Percentiles rank a stretch among this genome's conserved stretches.
Evolutionary conservation across 106 monocot species (phyloP).

Genomic region (Dioscorea zingiberensis): DNA sequence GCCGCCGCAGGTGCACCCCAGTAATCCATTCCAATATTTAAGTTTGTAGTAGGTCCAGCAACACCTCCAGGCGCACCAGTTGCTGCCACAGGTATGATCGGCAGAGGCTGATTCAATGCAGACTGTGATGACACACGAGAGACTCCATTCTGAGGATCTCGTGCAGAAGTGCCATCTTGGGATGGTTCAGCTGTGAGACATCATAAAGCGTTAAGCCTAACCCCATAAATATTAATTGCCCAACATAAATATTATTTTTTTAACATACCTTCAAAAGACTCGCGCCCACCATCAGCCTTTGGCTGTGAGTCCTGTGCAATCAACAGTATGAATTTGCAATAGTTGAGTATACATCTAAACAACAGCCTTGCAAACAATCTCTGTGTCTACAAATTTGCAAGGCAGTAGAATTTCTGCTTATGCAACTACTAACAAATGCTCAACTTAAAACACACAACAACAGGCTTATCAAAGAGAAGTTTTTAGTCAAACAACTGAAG

Average conservation of each 20-base stretch:
- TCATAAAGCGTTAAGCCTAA: not conserved
- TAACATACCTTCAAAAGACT: slow-evolving; percentile 50
- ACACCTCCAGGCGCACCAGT: slow-evolving; percentile 25
- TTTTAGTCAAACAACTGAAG: no score
- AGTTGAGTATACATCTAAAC: not conserved
- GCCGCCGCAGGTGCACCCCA: slow-evolving; percentile 49
- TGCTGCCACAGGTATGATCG: slow-evolving; percentile 38
- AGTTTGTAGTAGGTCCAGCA: slow-evolving; percentile 58
- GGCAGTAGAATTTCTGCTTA: not conserved
- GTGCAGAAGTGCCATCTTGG: slow-evolving; percentile 38
- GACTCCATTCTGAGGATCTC: slow-evolving; percentile 52
- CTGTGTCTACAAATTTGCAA: not conserved
- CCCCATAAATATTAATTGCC: no score
- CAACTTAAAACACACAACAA: not conserved
- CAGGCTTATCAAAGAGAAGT: no score
- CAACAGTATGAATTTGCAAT: not conserved
- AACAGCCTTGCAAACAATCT: not conserved
- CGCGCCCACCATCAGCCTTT: slow-evolving; percentile 44
- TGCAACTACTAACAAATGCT: not conserved
- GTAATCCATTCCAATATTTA: slow-evolving; percentile 87
- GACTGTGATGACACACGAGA: slow-evolving; percentile 25
- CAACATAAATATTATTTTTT: not conserved
- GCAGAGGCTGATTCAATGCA: slow-evolving; percentile 32
- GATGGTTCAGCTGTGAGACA: slow-evolving; percentile 21
- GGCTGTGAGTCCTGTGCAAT: slow-evolving; percentile 65